Percentiles rank a stretch among this genome's conserved stretches.
phyloP scores from a whole-genome alignment of 2,329 filamentous ascomycete genomes.

The Thermochaetoides dissita region DNA sequence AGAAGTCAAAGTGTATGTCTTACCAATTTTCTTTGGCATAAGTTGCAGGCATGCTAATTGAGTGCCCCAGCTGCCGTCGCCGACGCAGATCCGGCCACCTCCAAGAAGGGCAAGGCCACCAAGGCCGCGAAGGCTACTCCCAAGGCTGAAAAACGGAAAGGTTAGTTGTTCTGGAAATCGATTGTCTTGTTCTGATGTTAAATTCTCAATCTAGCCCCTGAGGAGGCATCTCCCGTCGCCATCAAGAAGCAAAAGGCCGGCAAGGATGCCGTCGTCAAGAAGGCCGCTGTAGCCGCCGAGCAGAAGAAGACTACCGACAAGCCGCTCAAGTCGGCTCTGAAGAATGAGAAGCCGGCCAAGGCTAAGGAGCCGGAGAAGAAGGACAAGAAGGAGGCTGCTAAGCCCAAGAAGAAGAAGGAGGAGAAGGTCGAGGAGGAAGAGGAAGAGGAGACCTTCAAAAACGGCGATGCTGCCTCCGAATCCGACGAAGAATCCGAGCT shows the following conservation, averaged over 20 bases:
- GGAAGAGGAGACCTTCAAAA: constrained; percentile 3
- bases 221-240: constrained; percentile 16
- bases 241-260: constrained; percentile 18
- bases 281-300: constrained; percentile 7
- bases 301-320: constrained; percentile 7
- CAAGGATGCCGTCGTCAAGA: constrained; percentile 11
- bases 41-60: constrained; percentile 5
- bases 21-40: background rate
- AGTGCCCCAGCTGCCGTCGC: constrained; percentile 5
- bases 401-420: constrained; percentile 7
- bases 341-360: constrained; percentile 9
- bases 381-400: constrained; percentile 7
- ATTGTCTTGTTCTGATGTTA: background rate
- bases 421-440: constrained; percentile 11
- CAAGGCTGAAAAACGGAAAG: constrained; percentile 18
- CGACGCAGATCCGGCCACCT: constrained; percentile 7
- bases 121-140: constrained; percentile 6
- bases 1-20: constrained; percentile 16
- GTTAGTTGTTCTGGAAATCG: constrained; percentile 5
- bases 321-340: constrained; percentile 10
- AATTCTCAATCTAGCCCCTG: constrained; percentile 9
- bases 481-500: constrained; percentile 13
- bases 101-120: constrained; percentile 12
- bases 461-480: constrained; percentile 3
- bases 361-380: constrained; percentile 6